Conservation (phyloP, 2,329 filamentous ascomycete genomes). For the Pseudopithomyces chartarum region DNA sequence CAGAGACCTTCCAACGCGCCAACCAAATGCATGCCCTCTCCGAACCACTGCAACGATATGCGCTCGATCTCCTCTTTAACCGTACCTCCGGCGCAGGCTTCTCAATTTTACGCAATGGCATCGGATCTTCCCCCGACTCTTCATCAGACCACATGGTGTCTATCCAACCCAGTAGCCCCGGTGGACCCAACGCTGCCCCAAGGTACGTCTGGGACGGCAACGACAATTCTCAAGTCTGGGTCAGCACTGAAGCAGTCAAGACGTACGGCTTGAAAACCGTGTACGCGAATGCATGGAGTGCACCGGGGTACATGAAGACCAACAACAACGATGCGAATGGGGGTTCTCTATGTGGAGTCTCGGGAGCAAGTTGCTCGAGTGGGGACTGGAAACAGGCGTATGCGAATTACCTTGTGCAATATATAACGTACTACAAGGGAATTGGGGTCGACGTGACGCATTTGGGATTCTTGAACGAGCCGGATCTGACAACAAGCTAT, state of each 20-base stretch:
- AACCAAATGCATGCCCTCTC: constrained; percentile 51
- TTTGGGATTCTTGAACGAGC: constrained; percentile 54
- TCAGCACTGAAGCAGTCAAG: constrained; percentile 54
- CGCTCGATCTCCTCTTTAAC: constrained; percentile 54
- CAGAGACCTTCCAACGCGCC: constrained; percentile 53
- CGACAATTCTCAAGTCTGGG: constrained; percentile 56
- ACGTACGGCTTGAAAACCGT: constrained; percentile 51
- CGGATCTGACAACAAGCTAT: constrained; percentile 44
- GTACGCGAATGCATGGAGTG: constrained; percentile 58
- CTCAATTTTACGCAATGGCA: constrained; percentile 52
- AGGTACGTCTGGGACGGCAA: constrained; percentile 38
- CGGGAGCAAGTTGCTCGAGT: constrained; percentile 45
- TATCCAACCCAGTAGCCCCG: constrained; percentile 33
- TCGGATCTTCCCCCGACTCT: constrained; percentile 52
- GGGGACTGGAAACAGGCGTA: constrained; percentile 57
- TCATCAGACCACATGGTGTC: constrained; percentile 46
- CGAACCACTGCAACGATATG: constrained; percentile 44
- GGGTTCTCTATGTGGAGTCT: constrained; percentile 54
- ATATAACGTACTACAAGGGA: constrained; percentile 51
- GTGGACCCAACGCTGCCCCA: constrained; percentile 26
- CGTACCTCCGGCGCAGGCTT: constrained; percentile 52
- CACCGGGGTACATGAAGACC: constrained; percentile 59
- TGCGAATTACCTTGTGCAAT: constrained; percentile 55
- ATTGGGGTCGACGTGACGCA: constrained; percentile 48
- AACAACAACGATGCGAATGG: constrained; percentile 53